Evolutionary conservation across 2,329 filamentous ascomycete genomes (phyloP), one percentile per base, ranked within the genome.

Genomic region (Metarhizium humberi): DNA sequence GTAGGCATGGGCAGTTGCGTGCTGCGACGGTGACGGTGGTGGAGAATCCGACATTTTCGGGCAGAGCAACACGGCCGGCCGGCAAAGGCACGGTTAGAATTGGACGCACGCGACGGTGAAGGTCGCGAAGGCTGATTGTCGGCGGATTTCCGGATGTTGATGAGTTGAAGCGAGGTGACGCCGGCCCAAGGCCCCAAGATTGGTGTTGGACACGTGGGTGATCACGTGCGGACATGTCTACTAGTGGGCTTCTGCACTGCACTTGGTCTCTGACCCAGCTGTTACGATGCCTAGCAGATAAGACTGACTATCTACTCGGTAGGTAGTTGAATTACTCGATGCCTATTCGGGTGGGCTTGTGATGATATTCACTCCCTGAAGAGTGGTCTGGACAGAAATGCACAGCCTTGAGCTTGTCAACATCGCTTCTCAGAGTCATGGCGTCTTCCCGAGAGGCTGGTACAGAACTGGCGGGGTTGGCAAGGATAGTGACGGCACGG

Each of bases 101-200:
- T 43, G 49, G 52, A 48, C 43, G 43, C 29, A 42, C 29, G 20
- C 59, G 60, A 56, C 38, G 51, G 51, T 51, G 56, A 59, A 53
- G 54, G 56, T 66, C 59, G 66, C 61, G 67, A 71, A 73, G 71
- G 71, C 67, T 69, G 71, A 73, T 73, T 71, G 58, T 73, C 71
- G 71, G 71, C 66, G 66, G 70, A 73, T 72, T 64, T 64, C 70
- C 71, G 71, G 71, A 62, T 67, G 58, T 56, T 58, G 60, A 57
- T 56, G 64, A n/a, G 49, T 58, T 69, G 66, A 71, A 71, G 69
- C 69, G 69, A 71, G 68, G 69, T 71, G 67, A 67, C 61, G 68
- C 69, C 69, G 69, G 45, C 8, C 6, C 45, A 48, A 5, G 20
- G 45, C 8, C 10, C 25, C 13, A 32, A 48, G 4, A 11, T 30